Conservation (phyloP, 202 grass and related monocot species). For the Schoenoplectus triqueter region DNA sequence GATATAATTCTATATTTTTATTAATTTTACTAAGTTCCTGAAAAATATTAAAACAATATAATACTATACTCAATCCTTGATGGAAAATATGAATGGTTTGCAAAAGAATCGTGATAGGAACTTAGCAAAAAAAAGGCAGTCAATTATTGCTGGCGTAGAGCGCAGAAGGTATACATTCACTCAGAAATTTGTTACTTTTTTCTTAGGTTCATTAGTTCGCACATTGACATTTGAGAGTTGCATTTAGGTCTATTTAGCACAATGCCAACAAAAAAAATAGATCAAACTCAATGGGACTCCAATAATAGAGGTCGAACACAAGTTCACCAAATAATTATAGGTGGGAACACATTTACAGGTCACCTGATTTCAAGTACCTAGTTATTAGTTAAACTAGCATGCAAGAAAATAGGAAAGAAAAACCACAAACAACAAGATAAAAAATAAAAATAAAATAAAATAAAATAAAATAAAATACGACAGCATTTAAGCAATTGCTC, state of each 20-base stretch:
- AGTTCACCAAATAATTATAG: slow-evolving; percentile 32
- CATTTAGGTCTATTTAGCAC: not conserved
- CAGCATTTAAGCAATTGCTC: slow-evolving; percentile 47
- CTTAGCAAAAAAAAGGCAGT: not conserved
- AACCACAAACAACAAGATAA: slow-evolving; percentile 19
- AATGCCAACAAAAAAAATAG: not conserved
- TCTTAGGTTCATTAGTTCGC: not conserved
- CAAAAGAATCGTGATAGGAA: not conserved
- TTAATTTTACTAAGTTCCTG: not conserved
- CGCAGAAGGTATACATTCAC: not conserved
- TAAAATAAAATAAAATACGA: slow-evolving; percentile 9
- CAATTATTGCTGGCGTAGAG: not conserved
- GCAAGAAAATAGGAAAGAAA: slow-evolving; percentile 42
- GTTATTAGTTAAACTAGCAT: slow-evolving; percentile 48
- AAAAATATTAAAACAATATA: not conserved
- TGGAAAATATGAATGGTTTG: not conserved
- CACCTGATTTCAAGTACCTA: slow-evolving; percentile 35
- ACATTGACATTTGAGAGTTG: not conserved
- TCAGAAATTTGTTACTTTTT: not conserved
- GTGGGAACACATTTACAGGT: slow-evolving; percentile 40
- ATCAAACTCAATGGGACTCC: not conserved
- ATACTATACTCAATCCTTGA: not conserved
- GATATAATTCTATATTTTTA: not conserved
- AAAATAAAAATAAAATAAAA: slow-evolving; percentile 13
- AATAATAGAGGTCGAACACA: not conserved